phyloP scores from a whole-genome alignment of 2,329 filamentous ascomycete species.

The Fusarium sp. region DNA sequence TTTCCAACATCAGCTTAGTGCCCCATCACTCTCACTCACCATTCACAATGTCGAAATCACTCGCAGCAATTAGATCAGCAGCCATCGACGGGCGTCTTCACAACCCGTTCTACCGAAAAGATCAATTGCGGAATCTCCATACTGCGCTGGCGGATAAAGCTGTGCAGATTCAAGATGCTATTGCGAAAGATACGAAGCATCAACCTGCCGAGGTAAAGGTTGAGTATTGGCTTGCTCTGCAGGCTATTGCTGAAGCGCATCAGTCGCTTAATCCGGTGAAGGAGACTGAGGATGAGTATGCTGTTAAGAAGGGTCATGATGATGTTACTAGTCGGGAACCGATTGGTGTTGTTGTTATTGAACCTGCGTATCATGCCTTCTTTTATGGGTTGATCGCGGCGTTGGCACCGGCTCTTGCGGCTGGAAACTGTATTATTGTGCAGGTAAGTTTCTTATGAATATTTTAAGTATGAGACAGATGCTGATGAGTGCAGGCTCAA shows the following conservation, averaged over 20 bases:
- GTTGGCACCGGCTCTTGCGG: conserved; percentile 16
- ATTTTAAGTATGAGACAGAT: background rate
- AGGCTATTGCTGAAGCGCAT: conserved; percentile 25
- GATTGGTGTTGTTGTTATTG: conserved; percentile 23
- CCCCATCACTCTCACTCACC: background rate
- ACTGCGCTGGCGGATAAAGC: conserved; percentile 11
- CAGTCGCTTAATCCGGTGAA: conserved; percentile 16
- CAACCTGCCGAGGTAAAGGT: conserved; percentile 28
- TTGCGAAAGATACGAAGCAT: conserved; percentile 26
- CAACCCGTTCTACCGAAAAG: conserved; percentile 34
- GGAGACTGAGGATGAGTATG: conserved; percentile 24
- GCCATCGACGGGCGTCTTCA: conserved; percentile 30
- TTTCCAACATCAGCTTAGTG: background rate
- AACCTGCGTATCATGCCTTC: conserved; percentile 29
- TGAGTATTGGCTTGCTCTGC: conserved; percentile 35
- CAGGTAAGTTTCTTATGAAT: background rate
- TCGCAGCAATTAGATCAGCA: conserved; percentile 25
- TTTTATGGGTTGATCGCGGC: conserved; percentile 30
- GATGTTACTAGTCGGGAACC: conserved; percentile 16
- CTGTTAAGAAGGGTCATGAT: conserved; percentile 17
- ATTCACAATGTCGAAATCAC: conserved; percentile 28
- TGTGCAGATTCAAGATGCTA: conserved; percentile 26
- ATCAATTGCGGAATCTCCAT: conserved; percentile 25
- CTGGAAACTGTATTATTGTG: conserved; percentile 30
- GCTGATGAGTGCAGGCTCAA: background rate